Base-by-base conservation (phyloP, 2,329 filamentous ascomycete species). In the Escovopsis sp. region DNA sequence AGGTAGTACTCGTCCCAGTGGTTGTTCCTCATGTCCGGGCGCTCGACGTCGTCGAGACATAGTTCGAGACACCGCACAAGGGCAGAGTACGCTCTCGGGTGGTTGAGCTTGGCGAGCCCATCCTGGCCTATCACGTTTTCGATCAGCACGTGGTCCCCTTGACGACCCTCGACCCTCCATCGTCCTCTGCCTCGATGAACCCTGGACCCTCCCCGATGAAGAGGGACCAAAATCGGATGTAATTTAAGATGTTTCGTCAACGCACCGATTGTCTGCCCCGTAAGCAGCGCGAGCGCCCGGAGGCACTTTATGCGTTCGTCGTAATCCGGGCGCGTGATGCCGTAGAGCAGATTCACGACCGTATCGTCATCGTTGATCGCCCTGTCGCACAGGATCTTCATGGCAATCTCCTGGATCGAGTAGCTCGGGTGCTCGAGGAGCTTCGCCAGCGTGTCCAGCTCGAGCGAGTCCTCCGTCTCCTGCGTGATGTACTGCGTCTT, bases 401-500 rank as follows among this genome's bases (percentile, higher is more conserved):
- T 65, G 10, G 76, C 72, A 38, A 79, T 77, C 40, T 82, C 76
- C 43, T 76, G 67, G 42, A 87, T 79, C 15, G 79, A 70, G 48
- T 72, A 77, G 53, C 77, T 88, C 40, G 79, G 79, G 52, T 80
- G 80, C 35, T 69, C 63, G 11, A 81, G 61, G 4, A 87, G 65
- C 43, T 73, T 79, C 35, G 75, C 63, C 9, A 87, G 62, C 0
- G 81, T 86, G 29, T 68, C 63, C 10, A 75, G 50, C 39, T 75
- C 70, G 29, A 86, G 62, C 2, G 78, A 70, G 49, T 85, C 79
- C 48, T 86, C 79, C 2, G 78, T 82, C 17, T 79, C 74, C 52
- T 85, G 76, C 12, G 75, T 80, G 43, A 84, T 80, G 51, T 82
- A 81, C 45, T 78, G 72, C 34, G 79, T 72, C 51, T 79, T 77